A percentile compares a stretch with the other conserved stretches of the same genome.
phyloP scores from a whole-genome alignment of 1,284 basidiomycete genomes.

The Sanghuangporus sanghuang region DNA sequence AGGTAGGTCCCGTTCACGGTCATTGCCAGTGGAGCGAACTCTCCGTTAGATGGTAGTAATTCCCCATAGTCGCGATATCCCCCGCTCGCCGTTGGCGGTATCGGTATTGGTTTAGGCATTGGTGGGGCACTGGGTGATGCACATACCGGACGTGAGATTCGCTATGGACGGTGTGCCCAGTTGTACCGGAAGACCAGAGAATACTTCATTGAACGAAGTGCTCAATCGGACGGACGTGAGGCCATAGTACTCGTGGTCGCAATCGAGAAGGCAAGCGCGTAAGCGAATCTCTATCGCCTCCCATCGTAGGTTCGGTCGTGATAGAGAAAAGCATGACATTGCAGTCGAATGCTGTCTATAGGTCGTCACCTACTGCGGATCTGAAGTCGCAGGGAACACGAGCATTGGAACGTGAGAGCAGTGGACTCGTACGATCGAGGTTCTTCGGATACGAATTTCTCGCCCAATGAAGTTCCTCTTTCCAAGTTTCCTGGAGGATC shows the following conservation, averaged over 20 bases:
- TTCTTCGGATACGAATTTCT: neutral
- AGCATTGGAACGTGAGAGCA: neutral
- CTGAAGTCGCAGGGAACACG: slow-evolving; percentile 1
- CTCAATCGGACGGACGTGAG: neutral
- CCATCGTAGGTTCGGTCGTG: neutral
- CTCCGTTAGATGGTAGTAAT: slow-evolving; percentile 8
- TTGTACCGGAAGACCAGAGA: slow-evolving; percentile 19
- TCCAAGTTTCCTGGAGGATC: too few relatives aligned
- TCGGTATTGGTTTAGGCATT: slow-evolving; percentile 2
- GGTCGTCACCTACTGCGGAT: neutral
- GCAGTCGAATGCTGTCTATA: neutral
- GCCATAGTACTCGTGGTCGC: neutral
- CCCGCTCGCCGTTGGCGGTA: neutral
- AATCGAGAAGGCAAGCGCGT: too few relatives aligned
- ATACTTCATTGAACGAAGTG: slow-evolving; percentile 8
- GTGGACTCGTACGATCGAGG: neutral
- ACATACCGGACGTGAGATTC: slow-evolving; percentile 15
- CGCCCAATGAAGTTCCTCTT: neutral
- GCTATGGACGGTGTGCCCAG: slow-evolving; percentile 12
- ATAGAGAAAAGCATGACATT: neutral
- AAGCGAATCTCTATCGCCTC: slow-evolving; percentile 13
- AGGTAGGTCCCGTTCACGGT: slow-evolving; percentile 12
- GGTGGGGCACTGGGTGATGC: slow-evolving; percentile 5
- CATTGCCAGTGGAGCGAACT: slow-evolving; percentile 15
- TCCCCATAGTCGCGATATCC: slow-evolving; percentile 5